Percentiles rank a stretch among this genome's conserved stretches.
phyloP scores from a whole-genome alignment of 2,329 filamentous ascomycete genomes.

The Hypoxylon sp. region DNA sequence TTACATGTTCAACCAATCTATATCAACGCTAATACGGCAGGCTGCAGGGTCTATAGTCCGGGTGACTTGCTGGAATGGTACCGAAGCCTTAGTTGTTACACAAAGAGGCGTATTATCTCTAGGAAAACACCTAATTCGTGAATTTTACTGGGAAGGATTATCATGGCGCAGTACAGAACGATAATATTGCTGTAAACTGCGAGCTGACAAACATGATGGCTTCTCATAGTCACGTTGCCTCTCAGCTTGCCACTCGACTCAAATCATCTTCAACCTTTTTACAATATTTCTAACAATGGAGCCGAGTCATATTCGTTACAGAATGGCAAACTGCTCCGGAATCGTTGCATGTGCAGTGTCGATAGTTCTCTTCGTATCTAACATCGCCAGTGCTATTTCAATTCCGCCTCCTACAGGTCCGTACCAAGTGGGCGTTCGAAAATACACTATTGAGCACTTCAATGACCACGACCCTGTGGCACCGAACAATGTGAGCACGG shows the following conservation, averaged over 20 bases:
- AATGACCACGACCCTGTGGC: conserved; percentile 46
- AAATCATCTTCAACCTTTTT: neutral
- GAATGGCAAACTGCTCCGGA: neutral
- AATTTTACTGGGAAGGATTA: neutral
- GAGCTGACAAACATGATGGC: neutral
- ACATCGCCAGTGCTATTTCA: neutral
- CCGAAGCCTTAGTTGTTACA: too few relatives aligned
- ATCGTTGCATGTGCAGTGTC: neutral
- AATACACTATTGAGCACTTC: conserved; percentile 40
- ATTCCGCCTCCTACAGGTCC: conserved; percentile 34
- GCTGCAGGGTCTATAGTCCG: neutral
- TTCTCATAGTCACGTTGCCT: neutral
- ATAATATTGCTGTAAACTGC: neutral
- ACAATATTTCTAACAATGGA: neutral
- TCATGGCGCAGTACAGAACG: neutral
- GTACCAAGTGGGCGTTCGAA: conserved; percentile 46
- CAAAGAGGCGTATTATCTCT: neutral
- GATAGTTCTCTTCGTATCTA: neutral
- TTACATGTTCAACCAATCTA: neutral
- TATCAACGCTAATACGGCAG: neutral
- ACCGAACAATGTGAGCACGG: conserved; percentile 49
- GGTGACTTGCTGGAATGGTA: neutral
- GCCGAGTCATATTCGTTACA: neutral
- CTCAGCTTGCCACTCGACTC: neutral
- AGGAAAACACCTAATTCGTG: neutral